These are phyloP conservation scores for Nigrospora osmanthi DNA, from an alignment of 2,329 filamentous ascomycete species.

Conservation along the genomic window DNA sequence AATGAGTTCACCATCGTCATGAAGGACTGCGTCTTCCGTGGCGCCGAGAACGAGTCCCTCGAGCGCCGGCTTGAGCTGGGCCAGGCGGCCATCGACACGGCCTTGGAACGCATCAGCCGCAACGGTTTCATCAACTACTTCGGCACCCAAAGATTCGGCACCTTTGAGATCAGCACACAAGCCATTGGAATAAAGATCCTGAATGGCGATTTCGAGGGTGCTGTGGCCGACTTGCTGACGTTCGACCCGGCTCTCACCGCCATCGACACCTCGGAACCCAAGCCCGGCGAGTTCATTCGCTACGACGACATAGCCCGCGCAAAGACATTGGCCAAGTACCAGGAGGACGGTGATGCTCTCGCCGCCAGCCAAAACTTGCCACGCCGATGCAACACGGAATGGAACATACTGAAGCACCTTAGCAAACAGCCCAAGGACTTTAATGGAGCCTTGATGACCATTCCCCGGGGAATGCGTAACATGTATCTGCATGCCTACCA, in stretches of 20 bases:
- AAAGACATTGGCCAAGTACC: conserved; percentile 69
- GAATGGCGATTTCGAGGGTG: conserved; percentile 70
- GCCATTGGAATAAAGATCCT: conserved; percentile 78
- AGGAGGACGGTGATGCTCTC: conserved; percentile 46
- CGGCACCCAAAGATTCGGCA: conserved; percentile 93
- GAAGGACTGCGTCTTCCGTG: conserved; percentile 66
- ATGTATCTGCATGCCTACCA: conserved; percentile 99
- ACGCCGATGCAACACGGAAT: conserved; percentile 74
- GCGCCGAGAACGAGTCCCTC: conserved; percentile 35
- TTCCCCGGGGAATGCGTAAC: conserved; percentile 73
- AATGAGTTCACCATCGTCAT: conserved; percentile 93
- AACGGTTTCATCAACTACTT: conserved; percentile 97
- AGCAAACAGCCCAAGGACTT: conserved; percentile 55
- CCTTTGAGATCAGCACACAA: conserved; percentile 79
- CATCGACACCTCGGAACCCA: conserved; percentile 20
- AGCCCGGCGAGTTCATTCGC: conserved; percentile 35
- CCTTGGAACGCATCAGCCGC: conserved; percentile 59
- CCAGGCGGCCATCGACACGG: conserved; percentile 42
- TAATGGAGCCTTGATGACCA: conserved; percentile 70
- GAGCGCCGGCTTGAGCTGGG: conserved; percentile 35
- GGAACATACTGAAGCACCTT: conserved; percentile 71
- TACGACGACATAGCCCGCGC: conserved; percentile 75
- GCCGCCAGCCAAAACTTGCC: conserved; percentile 65
- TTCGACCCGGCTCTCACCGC: conserved; percentile 58
- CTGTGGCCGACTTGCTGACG: conserved; percentile 67